Evolutionary conservation across 1,284 basidiomycete genomes (phyloP).

Genomic region (Trichosporon coremiiforme): DNA sequence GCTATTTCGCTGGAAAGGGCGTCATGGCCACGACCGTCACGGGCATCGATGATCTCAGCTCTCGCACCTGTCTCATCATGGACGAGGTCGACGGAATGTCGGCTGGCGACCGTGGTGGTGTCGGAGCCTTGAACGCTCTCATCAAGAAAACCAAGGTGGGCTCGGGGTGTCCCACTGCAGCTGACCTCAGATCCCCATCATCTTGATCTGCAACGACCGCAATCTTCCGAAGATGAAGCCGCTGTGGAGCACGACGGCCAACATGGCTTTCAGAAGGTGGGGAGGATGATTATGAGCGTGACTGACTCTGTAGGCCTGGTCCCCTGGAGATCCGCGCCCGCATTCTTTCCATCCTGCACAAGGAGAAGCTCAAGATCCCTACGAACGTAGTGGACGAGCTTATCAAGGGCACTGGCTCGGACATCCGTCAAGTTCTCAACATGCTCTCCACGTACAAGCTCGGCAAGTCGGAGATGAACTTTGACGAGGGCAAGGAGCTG

Average conservation of each 20-base stretch:
- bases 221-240: constrained; percentile 88
- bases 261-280: constrained; percentile 74
- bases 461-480: constrained; percentile 75
- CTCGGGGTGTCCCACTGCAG: not conserved
- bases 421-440: constrained; percentile 94
- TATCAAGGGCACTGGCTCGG: constrained; percentile 82
- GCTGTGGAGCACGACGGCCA: constrained; percentile 71
- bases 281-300: constrained; percentile 30
- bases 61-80: constrained; percentile 90
- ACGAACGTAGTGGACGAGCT: constrained; percentile 91
- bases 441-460: constrained; percentile 97
- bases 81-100: constrained; percentile 99
- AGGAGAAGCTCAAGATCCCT: constrained; percentile 91
- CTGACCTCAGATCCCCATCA: constrained; percentile 78
- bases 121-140: constrained; percentile 85
- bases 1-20: constrained; percentile 71
- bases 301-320: constrained; percentile 64
- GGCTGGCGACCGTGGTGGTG: constrained; percentile 92
- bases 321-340: constrained; percentile 75
- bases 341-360: constrained; percentile 83
- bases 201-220: constrained; percentile 95
- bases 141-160: constrained; percentile 89
- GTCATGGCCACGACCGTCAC: constrained; percentile 67
- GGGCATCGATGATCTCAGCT: constrained; percentile 68
- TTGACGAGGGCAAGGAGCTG: constrained; percentile 87